These are phyloP conservation scores for Toxoplasma gondii DNA, from an alignment of 169 alveolate genomes.

Conservation along the genomic window DNA sequence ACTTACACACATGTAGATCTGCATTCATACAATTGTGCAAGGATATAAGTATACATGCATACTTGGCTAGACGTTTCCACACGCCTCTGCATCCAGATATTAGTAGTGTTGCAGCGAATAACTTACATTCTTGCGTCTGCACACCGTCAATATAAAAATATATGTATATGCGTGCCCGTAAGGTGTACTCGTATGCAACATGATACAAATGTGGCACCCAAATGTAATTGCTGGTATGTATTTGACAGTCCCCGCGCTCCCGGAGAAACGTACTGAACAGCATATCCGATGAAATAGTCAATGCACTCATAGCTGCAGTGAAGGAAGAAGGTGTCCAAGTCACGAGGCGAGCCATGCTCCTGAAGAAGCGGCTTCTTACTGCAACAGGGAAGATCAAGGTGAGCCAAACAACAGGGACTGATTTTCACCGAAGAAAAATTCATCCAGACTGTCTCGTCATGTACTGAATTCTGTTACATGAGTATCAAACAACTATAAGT, in stretches of 20 bases:
- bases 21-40: neutral
- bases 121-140: no score
- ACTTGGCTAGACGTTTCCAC: no score
- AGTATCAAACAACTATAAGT: neutral
- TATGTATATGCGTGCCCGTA: no score
- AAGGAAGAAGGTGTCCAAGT: neutral
- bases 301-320: conserved; percentile 23
- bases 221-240: neutral
- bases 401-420: neutral
- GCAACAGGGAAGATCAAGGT: neutral
- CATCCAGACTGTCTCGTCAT: no score
- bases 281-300: conserved; percentile 4
- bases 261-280: neutral
- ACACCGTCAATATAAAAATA: no score
- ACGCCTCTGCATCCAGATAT: no score
- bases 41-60: no score
- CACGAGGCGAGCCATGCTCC: conserved; percentile 13
- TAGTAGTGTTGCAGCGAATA: no score
- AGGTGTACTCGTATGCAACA: no score
- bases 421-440: no score
- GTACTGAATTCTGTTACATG: no score
- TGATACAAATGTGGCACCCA: no score
- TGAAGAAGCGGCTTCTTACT: conserved; percentile 24
- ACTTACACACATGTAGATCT: neutral
- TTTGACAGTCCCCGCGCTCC: neutral